phyloP scores from a whole-genome alignment of 371 early-diverging fungal species.

The Mycotypha africana region DNA sequence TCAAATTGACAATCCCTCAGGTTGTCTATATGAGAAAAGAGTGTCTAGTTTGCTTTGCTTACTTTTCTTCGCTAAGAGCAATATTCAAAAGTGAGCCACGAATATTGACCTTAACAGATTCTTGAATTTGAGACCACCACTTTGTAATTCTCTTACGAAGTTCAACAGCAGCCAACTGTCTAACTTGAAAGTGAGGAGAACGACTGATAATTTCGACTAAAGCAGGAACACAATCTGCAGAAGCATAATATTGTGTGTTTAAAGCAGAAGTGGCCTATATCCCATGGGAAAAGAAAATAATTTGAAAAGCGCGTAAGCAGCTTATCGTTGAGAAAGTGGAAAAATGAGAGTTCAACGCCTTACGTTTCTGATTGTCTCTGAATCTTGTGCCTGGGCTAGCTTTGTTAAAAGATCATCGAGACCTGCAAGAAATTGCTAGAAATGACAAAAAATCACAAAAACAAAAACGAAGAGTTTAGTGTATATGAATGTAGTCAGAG shows the following conservation, averaged over 20 bases:
- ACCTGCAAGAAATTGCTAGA: conserved; percentile 38
- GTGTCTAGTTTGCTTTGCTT: conserved; percentile 3
- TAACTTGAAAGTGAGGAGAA: conserved; percentile 57
- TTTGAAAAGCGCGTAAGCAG: no score
- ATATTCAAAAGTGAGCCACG: conserved; percentile 63
- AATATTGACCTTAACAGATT: conserved; percentile 44
- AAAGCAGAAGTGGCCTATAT: conserved; percentile 64
- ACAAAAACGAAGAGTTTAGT: no score
- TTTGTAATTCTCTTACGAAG: conserved; percentile 71
- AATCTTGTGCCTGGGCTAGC: conserved; percentile 42
- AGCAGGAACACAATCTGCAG: conserved; percentile 65
- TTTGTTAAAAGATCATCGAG: conserved; percentile 37
- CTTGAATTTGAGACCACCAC: conserved; percentile 68
- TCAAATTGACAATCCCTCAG: no score
- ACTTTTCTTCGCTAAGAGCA: conserved; percentile 68
- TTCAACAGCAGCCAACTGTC: conserved; percentile 89
- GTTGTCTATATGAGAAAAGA: no score
- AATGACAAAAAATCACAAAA: no score
- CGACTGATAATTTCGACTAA: conserved; percentile 59
- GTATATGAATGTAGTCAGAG: no score
- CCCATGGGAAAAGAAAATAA: no score
- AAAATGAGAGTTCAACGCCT: no score
- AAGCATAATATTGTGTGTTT: conserved; percentile 62
- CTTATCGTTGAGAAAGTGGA: no score
- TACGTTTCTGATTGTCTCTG: conserved; percentile 44